A percentile compares a stretch with the other conserved stretches of the same genome.
These are phyloP conservation scores for Thraustotheca clavata DNA, from an alignment of 352 stramenopile genomes.

Conservation along the genomic window DNA sequence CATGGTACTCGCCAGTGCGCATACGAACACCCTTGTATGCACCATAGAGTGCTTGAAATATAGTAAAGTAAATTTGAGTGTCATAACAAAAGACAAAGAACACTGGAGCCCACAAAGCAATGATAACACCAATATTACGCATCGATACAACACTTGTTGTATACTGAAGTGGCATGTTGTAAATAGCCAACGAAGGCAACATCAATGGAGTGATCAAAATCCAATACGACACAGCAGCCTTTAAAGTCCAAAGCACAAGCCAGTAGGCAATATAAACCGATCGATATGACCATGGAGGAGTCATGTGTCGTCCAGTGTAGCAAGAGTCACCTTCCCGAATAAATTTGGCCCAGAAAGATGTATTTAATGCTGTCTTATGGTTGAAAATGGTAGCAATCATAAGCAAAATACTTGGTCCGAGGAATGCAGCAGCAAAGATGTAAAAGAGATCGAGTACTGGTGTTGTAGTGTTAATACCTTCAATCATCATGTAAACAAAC, in stretches of 20 bases:
- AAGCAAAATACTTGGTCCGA: conserved; percentile 34
- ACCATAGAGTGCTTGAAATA: conserved; percentile 53
- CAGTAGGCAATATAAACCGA: conserved; percentile 62
- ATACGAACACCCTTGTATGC: conserved; percentile 45
- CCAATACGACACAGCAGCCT: conserved; percentile 62
- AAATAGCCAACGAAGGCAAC: conserved; percentile 57
- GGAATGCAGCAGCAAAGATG: conserved; percentile 28
- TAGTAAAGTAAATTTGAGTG: conserved; percentile 71
- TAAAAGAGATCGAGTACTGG: conserved; percentile 36
- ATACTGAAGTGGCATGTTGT: conserved; percentile 55
- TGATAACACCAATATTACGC: conserved; percentile 57
- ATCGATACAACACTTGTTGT: conserved; percentile 51
- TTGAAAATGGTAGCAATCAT: conserved; percentile 40
- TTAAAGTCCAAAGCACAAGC: conserved; percentile 46
- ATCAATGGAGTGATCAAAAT: conserved; percentile 56
- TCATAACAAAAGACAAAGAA: conserved; percentile 77
- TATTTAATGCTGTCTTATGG: conserved; percentile 30
- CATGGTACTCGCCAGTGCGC: conserved; percentile 64
- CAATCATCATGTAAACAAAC: conserved; percentile 47
- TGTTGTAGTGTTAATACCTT: conserved; percentile 25
- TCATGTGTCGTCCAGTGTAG: conserved; percentile 62
- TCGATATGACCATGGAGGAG: conserved; percentile 43
- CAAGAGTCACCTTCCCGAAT: conserved; percentile 56
- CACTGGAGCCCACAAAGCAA: conserved; percentile 50
- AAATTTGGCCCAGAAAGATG: conserved; percentile 56